Evolutionary conservation across 1,139 yeast genomes (phyloP).

Genomic region (Debaryomycetaceae sp.): DNA sequence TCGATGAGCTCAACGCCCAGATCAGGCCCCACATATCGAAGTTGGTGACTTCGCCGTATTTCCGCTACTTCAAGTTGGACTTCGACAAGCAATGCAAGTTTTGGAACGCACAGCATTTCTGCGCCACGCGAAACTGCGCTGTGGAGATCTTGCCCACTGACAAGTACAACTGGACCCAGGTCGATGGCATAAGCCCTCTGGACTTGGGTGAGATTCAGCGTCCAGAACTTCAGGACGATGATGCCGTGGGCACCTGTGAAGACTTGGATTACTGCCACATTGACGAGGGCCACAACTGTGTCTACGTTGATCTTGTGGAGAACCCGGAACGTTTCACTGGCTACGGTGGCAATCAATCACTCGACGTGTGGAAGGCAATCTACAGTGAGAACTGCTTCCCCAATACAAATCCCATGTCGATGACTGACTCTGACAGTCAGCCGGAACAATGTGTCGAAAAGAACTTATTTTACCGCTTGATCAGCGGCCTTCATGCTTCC

Average conservation of each 20-base stretch:
- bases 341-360: conserved; percentile 87
- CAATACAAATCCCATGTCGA: conserved; percentile 41
- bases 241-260: conserved; percentile 23
- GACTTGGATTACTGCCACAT: conserved; percentile 55
- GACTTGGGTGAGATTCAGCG: conserved; percentile 52
- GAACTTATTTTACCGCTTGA: conserved; percentile 77
- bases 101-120: conserved; percentile 78
- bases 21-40: conserved; percentile 48
- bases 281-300: conserved; percentile 61
- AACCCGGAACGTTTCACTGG: conserved; percentile 98
- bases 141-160: conserved; percentile 60
- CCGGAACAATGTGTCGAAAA: conserved; percentile 73
- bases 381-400: conserved; percentile 88
- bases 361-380: conserved; percentile 89
- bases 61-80: conserved; percentile 83
- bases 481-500: conserved; percentile 94
- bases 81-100: conserved; percentile 85
- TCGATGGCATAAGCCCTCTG: conserved; percentile 67
- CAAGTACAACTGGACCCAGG: conserved; percentile 58
- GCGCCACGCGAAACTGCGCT: conserved; percentile 92
- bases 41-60: conserved; percentile 67
- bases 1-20: conserved; percentile 32
- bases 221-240: conserved; percentile 14
- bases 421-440: conserved; percentile 22
- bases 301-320: conserved; percentile 76